phyloP scores from a whole-genome alignment of 139 green algal genomes.

The Chlamydomonas asymmetrica region DNA sequence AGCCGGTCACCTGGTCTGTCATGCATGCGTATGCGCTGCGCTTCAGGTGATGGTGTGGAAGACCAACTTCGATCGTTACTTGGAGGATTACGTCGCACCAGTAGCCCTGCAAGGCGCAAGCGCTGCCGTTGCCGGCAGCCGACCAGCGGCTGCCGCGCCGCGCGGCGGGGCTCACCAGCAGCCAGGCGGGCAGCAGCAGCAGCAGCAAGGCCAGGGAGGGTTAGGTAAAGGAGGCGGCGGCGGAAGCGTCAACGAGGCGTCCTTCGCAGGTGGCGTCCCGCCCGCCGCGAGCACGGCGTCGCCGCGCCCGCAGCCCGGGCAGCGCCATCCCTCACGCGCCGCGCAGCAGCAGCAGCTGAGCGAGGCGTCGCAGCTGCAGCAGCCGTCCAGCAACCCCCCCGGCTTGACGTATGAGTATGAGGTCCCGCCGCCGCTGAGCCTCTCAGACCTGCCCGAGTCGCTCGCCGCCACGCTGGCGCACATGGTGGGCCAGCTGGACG shows the following conservation, averaged over 20 bases:
- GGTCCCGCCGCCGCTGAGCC: conserved; percentile 55
- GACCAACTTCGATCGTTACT: conserved; percentile 85
- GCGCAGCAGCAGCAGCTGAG: not conserved
- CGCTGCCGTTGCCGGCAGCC: not conserved
- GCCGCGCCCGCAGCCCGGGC: not conserved
- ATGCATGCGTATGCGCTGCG: not conserved
- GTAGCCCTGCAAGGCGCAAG: conserved; percentile 19
- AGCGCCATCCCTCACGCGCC: not conserved
- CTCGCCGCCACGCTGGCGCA: conserved; percentile 72
- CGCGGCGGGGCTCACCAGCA: too few relatives aligned
- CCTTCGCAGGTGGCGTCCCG: not conserved
- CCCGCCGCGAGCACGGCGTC: not conserved
- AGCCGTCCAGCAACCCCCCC: not conserved
- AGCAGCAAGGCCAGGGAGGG: too few relatives aligned
- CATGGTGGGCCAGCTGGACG: conserved; percentile 78
- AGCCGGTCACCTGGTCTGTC: not conserved
- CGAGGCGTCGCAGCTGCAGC: not conserved
- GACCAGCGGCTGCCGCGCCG: not conserved
- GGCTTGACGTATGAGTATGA: conserved; percentile 45
- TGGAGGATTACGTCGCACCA: conserved; percentile 60
- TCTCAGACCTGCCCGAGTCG: conserved; percentile 56
- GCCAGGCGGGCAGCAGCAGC: too few relatives aligned
- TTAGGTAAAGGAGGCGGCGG: not conserved
- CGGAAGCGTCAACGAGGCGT: not conserved
- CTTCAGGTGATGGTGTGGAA: conserved; percentile 86